phyloP scores from a whole-genome alignment of 2,329 filamentous ascomycete genomes.

The Fusarium euwallaceae region DNA sequence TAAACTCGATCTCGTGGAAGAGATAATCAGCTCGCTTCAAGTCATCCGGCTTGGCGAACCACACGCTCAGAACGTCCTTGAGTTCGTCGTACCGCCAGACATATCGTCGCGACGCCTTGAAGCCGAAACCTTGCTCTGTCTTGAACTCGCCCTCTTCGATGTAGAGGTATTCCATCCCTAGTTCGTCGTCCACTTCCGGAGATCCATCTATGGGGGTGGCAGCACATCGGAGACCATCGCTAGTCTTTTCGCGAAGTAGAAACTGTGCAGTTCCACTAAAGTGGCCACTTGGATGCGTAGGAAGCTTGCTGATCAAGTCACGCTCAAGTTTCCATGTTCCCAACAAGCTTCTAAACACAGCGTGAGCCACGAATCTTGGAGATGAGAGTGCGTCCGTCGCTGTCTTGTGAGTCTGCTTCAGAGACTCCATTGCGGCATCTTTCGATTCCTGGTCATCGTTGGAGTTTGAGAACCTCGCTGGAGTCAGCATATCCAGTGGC shows the following conservation, averaged over 20 bases:
- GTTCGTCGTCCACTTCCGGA: conserved; percentile 46
- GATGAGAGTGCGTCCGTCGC: conserved; percentile 58
- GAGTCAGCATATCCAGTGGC: conserved; percentile 67
- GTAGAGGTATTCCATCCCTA: conserved; percentile 74
- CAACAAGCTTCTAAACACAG: conserved; percentile 78
- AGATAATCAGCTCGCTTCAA: conserved; percentile 75
- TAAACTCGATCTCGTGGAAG: conserved; percentile 80
- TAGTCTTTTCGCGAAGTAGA: conserved; percentile 70
- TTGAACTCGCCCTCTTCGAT: conserved; percentile 76
- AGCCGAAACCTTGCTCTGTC: conserved; percentile 67
- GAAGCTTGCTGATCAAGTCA: conserved; percentile 65
- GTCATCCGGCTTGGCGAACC: conserved; percentile 79
- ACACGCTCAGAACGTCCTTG: conserved; percentile 74
- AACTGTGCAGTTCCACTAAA: conserved; percentile 77
- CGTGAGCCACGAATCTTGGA: conserved; percentile 70
- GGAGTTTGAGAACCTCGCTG: conserved; percentile 64
- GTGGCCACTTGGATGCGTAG: conserved; percentile 72
- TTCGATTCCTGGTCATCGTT: conserved; percentile 54
- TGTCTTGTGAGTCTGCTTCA: conserved; percentile 60
- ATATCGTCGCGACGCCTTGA: conserved; percentile 75
- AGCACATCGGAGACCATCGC: conserved; percentile 60
- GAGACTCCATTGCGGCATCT: conserved; percentile 57
- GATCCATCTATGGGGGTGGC: conserved; percentile 29
- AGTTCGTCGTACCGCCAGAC: conserved; percentile 77
- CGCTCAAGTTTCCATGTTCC: conserved; percentile 77